A percentile compares a stretch with the other conserved stretches of the same genome.
Evolutionary conservation across 352 stramenopile genomes (phyloP).

Genomic region (Pythium volutum): DNA sequence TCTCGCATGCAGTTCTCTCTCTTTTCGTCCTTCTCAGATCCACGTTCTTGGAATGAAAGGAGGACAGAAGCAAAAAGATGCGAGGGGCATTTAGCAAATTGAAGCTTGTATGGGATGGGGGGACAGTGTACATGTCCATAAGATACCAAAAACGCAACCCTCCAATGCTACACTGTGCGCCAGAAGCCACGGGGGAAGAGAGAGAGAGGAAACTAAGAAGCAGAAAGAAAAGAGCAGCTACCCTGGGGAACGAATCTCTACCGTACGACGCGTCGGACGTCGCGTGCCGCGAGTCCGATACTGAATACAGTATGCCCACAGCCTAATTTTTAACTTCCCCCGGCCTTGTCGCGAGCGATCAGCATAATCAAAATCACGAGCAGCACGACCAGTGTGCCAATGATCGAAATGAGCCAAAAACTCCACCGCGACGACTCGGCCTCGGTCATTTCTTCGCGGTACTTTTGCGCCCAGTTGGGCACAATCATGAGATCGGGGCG

Average conservation of each 20-base stretch:
- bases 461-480: constrained; percentile 87
- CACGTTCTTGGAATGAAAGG: too few relatives aligned
- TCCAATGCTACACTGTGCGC: too few relatives aligned
- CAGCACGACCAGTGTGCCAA: constrained; percentile 61
- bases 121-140: constrained; percentile 19
- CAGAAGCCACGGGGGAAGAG: background rate
- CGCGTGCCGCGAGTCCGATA: background rate
- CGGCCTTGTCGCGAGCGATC: constrained; percentile 54
- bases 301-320: too few relatives aligned
- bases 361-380: constrained; percentile 79
- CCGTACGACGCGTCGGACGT: background rate
- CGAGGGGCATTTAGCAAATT: background rate
- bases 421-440: constrained; percentile 69
- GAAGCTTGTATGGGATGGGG: constrained; percentile 13
- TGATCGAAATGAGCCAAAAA: constrained; percentile 74
- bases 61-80: too few relatives aligned
- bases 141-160: constrained; percentile 25
- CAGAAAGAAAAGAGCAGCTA: background rate
- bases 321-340: constrained; percentile 13
- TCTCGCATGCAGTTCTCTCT: background rate
- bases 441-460: constrained; percentile 77
- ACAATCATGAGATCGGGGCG: constrained; percentile 86
- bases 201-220: background rate
- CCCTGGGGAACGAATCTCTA: background rate
- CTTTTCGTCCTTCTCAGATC: too few relatives aligned